Evolutionary conservation across 2,329 filamentous ascomycete species (phyloP), one percentile per base, ranked within the genome.

Genomic region (Diaporthe velutina): DNA sequence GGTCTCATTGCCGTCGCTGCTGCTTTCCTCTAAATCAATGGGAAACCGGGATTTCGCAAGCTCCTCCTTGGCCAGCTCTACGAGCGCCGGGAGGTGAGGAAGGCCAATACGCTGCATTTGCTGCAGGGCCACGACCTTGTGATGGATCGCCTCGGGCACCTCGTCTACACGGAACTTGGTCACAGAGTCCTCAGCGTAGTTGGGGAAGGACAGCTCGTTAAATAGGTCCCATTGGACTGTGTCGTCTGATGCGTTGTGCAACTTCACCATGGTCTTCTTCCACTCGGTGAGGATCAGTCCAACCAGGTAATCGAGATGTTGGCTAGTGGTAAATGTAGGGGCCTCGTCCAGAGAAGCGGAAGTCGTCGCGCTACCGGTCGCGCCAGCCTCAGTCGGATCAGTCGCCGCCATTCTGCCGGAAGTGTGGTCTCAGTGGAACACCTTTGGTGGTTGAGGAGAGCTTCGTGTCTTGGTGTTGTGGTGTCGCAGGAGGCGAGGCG

Each of bases 301-400:
- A 19, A 72, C 22, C 3, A 72, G 38, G 45, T 25, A 22, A 6
- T 64, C 55, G 30, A 52, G 38, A 15, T 64, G 70, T 50, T 64
- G 19, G 30, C 9, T 19, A 25, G 70, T 52, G 30, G 35, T 25
- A 10, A 72, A 25, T 33, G 17, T 15, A n/a, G 48, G 50, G 19
- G 17, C 60, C 19, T 42, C 52, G 13, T 42, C 48, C n/a, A 54
- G 8, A 40, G 25, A 19, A 68, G n/a, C 30, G 4, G 64, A 25
- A 13, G n/a, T n/a, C 33, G 9, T 1, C 4, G 15, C 50, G 22
- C n/a, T 15, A 68, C 30, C 25, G 15, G 4, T 54, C 33, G 15
- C 33, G n/a, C 22, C 48, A n/a, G 33, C 4, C 28, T 52, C 33
- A 12, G n/a, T 40, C 13, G 48, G 48, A 38, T 68, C 33, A 1